phyloP scores from a whole-genome alignment of 192 early-diverging fungal species.

The Funneliformis mosseae region DNA sequence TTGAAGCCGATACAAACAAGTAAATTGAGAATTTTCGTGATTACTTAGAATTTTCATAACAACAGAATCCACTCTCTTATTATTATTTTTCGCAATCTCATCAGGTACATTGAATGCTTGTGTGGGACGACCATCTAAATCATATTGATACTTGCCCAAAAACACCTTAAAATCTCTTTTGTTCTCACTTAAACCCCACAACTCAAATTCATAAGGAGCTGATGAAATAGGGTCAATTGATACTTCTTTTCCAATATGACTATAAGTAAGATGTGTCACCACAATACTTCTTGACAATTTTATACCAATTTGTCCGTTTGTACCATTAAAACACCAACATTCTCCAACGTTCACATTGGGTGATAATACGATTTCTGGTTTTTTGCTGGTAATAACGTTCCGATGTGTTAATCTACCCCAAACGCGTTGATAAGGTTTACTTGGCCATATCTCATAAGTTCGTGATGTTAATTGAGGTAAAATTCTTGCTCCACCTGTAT shows the following conservation, averaged over 20 bases:
- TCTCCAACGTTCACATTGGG: conserved; percentile 17
- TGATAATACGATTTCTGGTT: background rate
- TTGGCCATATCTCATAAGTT: conserved; percentile 5
- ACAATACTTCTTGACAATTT: background rate
- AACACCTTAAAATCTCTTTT: background rate
- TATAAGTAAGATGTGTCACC: background rate
- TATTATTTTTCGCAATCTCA: background rate
- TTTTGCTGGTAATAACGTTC: background rate
- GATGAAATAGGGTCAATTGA: conserved; percentile 19
- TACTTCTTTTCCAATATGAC: conserved; percentile 3
- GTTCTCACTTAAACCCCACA: conserved; percentile 16
- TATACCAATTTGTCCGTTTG: conserved; percentile 17
- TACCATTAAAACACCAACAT: conserved; percentile 29
- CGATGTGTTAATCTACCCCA: background rate
- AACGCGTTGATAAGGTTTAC: background rate
- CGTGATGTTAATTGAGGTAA: conserved; percentile 10
- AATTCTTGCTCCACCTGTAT: conserved; percentile 8
- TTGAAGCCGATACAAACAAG: conserved; percentile 25
- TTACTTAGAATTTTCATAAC: conserved; percentile 2
- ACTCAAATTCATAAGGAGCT: conserved; percentile 27
- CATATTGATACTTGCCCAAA: conserved; percentile 21
- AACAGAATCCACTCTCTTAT: background rate
- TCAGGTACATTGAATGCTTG: conserved; percentile 4
- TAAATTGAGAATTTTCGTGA: conserved; percentile 21
- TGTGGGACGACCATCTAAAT: background rate